phyloP scores from a whole-genome alignment of 148 eudicot species.

The Polygonum maritimum region DNA sequence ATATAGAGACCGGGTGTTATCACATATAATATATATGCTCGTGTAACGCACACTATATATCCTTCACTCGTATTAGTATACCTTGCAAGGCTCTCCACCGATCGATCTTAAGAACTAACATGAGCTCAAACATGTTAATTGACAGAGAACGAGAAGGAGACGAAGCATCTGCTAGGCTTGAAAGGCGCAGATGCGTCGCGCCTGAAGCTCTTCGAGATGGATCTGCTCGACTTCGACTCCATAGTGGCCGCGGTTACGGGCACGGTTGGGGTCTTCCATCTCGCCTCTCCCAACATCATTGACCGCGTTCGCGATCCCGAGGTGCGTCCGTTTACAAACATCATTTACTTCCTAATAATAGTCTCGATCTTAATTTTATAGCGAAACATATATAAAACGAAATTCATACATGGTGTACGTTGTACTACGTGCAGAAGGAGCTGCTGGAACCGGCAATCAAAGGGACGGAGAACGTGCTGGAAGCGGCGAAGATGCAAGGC shows the following conservation, averaged over 20 bases:
- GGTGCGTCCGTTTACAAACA: slow-evolving; percentile 18
- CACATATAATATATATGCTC: too few relatives aligned
- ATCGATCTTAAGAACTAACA: too few relatives aligned
- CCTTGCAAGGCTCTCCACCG: too few relatives aligned
- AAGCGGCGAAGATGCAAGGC: slow-evolving; percentile 68
- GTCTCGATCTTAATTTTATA: too few relatives aligned
- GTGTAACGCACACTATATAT: neutral
- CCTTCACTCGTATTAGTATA: too few relatives aligned
- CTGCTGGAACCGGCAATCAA: slow-evolving; percentile 69
- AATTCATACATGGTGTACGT: too few relatives aligned
- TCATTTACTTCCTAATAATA: too few relatives aligned
- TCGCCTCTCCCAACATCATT: slow-evolving; percentile 76
- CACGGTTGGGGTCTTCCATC: slow-evolving; percentile 63
- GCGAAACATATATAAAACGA: too few relatives aligned
- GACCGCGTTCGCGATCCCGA: slow-evolving; percentile 57
- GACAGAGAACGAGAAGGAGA: slow-evolving; percentile 64
- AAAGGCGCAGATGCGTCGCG: slow-evolving; percentile 47
- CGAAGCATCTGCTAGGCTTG: slow-evolving; percentile 56
- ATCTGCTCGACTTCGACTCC: slow-evolving; percentile 69
- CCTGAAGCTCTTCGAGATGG: slow-evolving; percentile 59
- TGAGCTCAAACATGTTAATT: neutral
- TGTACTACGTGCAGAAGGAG: slow-evolving; percentile 25
- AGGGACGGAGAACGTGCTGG: slow-evolving; percentile 72
- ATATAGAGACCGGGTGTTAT: too few relatives aligned
- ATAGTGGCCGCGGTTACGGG: slow-evolving; percentile 46